Conservation (phyloP, 768 basidiomycete species). For the Rickenella mellea region DNA sequence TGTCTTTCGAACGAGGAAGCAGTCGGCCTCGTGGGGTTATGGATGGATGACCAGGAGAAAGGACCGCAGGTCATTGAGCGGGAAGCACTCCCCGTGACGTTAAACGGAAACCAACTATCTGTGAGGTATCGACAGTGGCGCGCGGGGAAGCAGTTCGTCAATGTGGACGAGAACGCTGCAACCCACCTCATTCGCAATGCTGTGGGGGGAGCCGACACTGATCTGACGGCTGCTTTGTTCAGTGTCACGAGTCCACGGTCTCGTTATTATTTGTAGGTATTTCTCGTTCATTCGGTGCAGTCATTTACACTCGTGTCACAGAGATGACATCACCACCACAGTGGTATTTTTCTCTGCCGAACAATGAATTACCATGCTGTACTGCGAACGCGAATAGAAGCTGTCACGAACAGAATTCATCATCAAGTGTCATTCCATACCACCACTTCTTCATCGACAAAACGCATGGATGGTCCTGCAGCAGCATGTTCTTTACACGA, state of each 20-base stretch:
- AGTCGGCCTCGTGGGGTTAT: constrained; percentile 41
- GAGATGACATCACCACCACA: constrained; percentile 24
- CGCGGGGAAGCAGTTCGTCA: constrained; percentile 29
- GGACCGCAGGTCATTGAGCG: constrained; percentile 4
- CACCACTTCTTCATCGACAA: no score
- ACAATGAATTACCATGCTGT: background rate
- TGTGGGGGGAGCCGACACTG: constrained; percentile 39
- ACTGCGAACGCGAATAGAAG: background rate
- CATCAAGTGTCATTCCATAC: no score
- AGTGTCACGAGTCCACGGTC: constrained; percentile 26
- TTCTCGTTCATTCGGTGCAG: background rate
- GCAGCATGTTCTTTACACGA: no score
- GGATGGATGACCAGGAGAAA: constrained; percentile 24
- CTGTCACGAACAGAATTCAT: no score
- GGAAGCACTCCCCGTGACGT: constrained; percentile 23
- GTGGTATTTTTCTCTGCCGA: constrained; percentile 17
- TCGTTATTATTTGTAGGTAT: constrained; percentile 27
- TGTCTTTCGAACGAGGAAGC: constrained; percentile 44
- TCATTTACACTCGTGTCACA: constrained; percentile 1
- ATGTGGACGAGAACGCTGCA: constrained; percentile 33
- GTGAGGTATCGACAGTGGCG: constrained; percentile 27
- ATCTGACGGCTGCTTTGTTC: constrained; percentile 31
- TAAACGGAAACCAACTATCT: constrained; percentile 19
- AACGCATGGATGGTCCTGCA: no score
- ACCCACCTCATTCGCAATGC: constrained; percentile 46